Conservation (phyloP, 192 early-diverging fungal genomes). For the Coemansia sp. region DNA sequence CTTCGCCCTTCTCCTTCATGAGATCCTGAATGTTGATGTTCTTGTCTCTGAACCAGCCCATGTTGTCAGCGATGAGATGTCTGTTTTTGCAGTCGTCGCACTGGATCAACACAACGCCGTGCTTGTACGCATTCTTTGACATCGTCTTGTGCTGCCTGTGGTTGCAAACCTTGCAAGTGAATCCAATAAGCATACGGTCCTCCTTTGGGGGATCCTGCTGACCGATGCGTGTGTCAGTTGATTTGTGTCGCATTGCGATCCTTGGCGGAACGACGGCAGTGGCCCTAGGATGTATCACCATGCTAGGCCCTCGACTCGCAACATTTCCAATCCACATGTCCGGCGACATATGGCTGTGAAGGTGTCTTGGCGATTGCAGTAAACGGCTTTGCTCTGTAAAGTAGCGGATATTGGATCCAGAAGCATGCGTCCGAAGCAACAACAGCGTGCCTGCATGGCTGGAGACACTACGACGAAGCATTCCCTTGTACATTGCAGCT, state of each 20-base stretch:
- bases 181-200: slow-evolving; percentile 74
- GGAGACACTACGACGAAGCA: not conserved
- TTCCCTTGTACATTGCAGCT: not conserved
- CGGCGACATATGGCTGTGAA: not conserved
- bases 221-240: slow-evolving; percentile 9
- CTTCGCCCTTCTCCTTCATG: slow-evolving; percentile 74
- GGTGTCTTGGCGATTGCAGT: not conserved
- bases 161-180: slow-evolving; percentile 94
- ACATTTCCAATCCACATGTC: not conserved
- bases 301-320: not conserved
- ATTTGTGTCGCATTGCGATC: slow-evolving; percentile 5
- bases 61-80: slow-evolving; percentile 96
- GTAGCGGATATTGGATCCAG: not conserved
- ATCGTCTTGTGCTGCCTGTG: slow-evolving; percentile 85
- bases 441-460: not conserved
- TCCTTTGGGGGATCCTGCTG: slow-evolving; percentile 12
- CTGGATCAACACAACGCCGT: slow-evolving; percentile 92
- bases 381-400: not conserved
- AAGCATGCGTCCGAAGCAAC: not conserved
- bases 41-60: slow-evolving; percentile 87
- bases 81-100: slow-evolving; percentile 88
- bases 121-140: slow-evolving; percentile 85
- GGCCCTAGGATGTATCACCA: not conserved
- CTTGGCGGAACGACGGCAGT: not conserved
- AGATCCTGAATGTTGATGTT: slow-evolving; percentile 79